These are phyloP conservation scores for Fusarium lateritium DNA, from an alignment of 2,329 filamentous ascomycete species.

Conservation along the genomic window DNA sequence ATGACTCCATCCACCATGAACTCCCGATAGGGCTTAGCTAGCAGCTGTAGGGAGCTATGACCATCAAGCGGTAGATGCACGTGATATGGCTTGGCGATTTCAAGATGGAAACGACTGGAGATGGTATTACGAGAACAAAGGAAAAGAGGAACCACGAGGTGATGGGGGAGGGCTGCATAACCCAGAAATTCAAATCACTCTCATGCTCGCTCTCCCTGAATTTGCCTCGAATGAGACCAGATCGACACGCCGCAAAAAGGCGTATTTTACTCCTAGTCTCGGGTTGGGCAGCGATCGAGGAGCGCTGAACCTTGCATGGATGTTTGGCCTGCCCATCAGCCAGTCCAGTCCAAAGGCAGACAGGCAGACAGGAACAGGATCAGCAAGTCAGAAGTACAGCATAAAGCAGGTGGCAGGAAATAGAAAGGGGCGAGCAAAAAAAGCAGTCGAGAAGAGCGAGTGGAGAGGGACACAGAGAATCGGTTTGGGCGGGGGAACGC, in stretches of 20 bases:
- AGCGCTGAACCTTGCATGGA: constrained; percentile 30
- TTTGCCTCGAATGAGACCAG: constrained; percentile 26
- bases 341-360: constrained; percentile 15
- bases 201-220: constrained; percentile 23
- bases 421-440: constrained; percentile 21
- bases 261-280: constrained; percentile 19
- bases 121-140: constrained; percentile 9
- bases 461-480: constrained; percentile 47
- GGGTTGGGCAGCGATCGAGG: constrained; percentile 44
- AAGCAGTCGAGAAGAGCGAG: constrained; percentile 48
- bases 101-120: constrained; percentile 4
- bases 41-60: constrained; percentile 48
- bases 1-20: constrained; percentile 26
- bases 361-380: background rate
- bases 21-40: constrained; percentile 50
- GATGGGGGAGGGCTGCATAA: constrained; percentile 19
- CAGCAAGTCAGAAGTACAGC: constrained; percentile 28
- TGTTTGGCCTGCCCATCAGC: constrained; percentile 2
- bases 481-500: constrained; percentile 50
- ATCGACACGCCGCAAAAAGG: constrained; percentile 39
- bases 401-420: constrained; percentile 42
- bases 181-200: constrained; percentile 27
- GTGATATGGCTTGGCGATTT: constrained; percentile 46
- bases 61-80: constrained; percentile 41
- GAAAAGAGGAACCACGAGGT: constrained; percentile 3